A percentile compares a stretch with the other conserved stretches of the same genome.
Evolutionary conservation across 2,329 filamentous ascomycete species (phyloP).

Genomic region (Herpotrichia juniperi): DNA sequence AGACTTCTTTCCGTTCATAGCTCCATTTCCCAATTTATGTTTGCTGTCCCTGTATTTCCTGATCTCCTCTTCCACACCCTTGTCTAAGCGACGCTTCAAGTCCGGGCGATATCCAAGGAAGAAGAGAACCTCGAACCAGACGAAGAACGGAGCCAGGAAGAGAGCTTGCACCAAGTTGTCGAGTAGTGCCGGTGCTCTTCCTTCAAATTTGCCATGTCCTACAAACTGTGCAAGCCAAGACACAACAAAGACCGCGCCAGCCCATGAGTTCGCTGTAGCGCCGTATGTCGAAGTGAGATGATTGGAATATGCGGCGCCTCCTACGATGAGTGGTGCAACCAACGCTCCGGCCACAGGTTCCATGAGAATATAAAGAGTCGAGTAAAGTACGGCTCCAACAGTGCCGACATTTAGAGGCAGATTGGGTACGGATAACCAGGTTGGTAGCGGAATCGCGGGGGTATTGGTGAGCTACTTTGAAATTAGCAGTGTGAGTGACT

Average conservation of each 20-base stretch:
- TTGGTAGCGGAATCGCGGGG: constrained; percentile 59
- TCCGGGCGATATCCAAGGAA: constrained; percentile 87
- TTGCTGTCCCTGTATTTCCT: constrained; percentile 70
- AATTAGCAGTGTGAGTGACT: constrained; percentile 16
- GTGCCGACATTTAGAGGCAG: constrained; percentile 67
- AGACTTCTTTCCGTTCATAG: constrained; percentile 23
- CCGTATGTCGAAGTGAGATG: constrained; percentile 71
- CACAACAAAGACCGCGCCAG: constrained; percentile 70
- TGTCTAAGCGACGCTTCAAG: constrained; percentile 79
- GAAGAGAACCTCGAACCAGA: constrained; percentile 95
- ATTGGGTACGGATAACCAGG: constrained; percentile 60
- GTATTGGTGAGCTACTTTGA: constrained; percentile 61
- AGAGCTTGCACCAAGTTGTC: constrained; percentile 92
- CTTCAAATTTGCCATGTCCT: constrained; percentile 88
- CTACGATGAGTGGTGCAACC: constrained; percentile 77
- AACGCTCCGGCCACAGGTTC: constrained; percentile 89
- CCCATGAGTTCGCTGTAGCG: constrained; percentile 66
- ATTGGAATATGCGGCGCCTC: constrained; percentile 75
- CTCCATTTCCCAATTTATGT: constrained; percentile 47
- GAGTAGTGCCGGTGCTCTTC: constrained; percentile 83
- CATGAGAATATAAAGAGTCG: constrained; percentile 83
- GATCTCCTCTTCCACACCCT: constrained; percentile 76
- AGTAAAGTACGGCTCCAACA: constrained; percentile 66
- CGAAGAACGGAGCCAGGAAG: constrained; percentile 93
- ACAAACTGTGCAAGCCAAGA: constrained; percentile 91